Evolutionary conservation across 129 eudicot species (phyloP).

Genomic region (Tagetes erecta): DNA sequence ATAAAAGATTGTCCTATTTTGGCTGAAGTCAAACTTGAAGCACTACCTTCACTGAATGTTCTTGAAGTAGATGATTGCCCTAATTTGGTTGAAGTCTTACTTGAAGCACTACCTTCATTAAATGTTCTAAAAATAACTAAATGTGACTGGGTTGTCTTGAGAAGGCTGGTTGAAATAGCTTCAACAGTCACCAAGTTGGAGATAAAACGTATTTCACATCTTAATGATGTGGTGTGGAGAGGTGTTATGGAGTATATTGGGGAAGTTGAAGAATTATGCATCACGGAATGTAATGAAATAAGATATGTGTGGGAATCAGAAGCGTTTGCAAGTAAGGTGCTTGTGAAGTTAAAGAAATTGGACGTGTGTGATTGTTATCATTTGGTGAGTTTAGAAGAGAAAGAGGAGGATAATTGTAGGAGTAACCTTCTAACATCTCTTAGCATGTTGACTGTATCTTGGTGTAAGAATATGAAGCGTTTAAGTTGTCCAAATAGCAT

Average conservation of each 20-base stretch:
- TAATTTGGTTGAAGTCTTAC: background rate
- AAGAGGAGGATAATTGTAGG: background rate
- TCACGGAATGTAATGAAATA: background rate
- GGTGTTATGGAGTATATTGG: constrained; percentile 7
- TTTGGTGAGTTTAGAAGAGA: background rate
- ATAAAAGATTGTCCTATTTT: background rate
- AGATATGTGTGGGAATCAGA: constrained; percentile 23
- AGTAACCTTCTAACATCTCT: background rate
- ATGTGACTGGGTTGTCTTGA: background rate
- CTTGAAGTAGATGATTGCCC: background rate
- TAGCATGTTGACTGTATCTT: background rate
- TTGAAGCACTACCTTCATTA: background rate
- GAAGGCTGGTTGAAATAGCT: background rate
- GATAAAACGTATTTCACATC: background rate
- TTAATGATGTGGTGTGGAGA: constrained; percentile 19
- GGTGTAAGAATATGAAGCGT: background rate
- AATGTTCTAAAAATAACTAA: background rate
- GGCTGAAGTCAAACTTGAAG: background rate
- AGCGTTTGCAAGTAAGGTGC: background rate
- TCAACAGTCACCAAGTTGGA: background rate
- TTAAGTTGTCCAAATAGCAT: constrained; percentile 10
- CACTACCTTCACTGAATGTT: constrained; percentile 2
- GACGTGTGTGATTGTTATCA: background rate
- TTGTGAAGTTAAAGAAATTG: background rate
- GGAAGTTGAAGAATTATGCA: background rate